Conservation (phyloP, 176 grass and related monocot genomes). For the Phragmites australis region DNA sequence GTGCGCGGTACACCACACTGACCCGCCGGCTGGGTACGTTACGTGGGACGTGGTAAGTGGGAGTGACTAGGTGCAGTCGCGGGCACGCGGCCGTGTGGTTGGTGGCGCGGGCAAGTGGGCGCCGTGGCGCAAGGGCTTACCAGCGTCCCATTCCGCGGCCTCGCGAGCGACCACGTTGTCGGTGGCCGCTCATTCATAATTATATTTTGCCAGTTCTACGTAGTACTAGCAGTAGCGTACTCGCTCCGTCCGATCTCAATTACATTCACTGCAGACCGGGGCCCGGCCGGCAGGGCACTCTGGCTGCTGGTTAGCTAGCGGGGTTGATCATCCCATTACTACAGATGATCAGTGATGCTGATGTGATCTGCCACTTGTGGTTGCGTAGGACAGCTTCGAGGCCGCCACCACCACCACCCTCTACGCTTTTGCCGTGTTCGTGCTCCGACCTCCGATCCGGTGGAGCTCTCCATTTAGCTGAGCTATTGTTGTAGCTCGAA, state of each 20-base stretch:
- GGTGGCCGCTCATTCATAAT: not conserved
- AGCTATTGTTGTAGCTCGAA: no score
- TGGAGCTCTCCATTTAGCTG: not conserved
- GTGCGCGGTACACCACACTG: not conserved
- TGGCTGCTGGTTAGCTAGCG: no score
- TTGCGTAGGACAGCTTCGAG: no score
- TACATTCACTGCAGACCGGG: no score
- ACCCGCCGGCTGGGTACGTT: not conserved
- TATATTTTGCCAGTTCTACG: no score
- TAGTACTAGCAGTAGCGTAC: not conserved
- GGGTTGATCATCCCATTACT: no score
- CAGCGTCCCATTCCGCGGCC: slow-evolving; percentile 29
- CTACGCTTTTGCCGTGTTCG: not conserved
- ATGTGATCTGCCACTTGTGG: no score
- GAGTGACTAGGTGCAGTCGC: not conserved
- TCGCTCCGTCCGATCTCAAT: no score
- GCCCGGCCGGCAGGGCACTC: no score
- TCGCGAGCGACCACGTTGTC: slow-evolving; percentile 48
- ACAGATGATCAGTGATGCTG: not conserved
- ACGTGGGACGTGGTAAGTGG: not conserved
- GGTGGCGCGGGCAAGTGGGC: slow-evolving; percentile 14
- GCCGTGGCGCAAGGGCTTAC: slow-evolving; percentile 42
- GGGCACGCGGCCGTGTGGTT: slow-evolving; percentile 7
- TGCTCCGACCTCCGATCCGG: not conserved
- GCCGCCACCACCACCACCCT: no score